Conservation (phyloP, 306 rosid genomes). For the Fragaria nilgerrensis region DNA sequence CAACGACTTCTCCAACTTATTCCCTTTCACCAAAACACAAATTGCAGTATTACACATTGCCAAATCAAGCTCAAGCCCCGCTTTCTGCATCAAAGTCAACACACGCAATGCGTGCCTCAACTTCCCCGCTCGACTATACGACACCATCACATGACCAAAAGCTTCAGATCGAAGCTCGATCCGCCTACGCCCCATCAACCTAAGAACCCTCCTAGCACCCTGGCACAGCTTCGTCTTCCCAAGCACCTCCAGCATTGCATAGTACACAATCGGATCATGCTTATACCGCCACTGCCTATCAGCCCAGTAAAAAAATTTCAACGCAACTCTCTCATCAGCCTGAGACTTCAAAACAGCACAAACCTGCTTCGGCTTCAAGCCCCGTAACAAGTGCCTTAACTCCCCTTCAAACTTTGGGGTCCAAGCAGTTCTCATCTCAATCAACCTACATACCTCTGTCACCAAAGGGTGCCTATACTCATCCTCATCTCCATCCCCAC, state of each 20-base stretch:
- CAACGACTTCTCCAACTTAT: constrained; percentile 61
- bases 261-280: constrained; percentile 53
- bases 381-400: constrained; percentile 61
- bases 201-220: constrained; percentile 71
- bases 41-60: constrained; percentile 73
- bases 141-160: constrained; percentile 73
- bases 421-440: constrained; percentile 69
- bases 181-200: constrained; percentile 70
- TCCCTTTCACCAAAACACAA: constrained; percentile 65
- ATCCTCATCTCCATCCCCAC: constrained; percentile 51
- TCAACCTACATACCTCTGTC: constrained; percentile 59
- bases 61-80: constrained; percentile 72
- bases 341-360: constrained; percentile 76
- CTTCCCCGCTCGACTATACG: constrained; percentile 77
- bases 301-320: constrained; percentile 80
- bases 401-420: constrained; percentile 61
- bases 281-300: constrained; percentile 84
- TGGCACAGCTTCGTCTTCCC: constrained; percentile 83
- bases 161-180: constrained; percentile 52
- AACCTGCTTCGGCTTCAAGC: constrained; percentile 74
- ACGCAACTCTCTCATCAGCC: constrained; percentile 70
- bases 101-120: constrained; percentile 61
- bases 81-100: constrained; percentile 88
- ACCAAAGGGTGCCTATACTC: constrained; percentile 74
- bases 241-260: constrained; percentile 70